Evolutionary conservation across 148 eudicot genomes (phyloP), one percentile per base, ranked within the genome.

Genomic region (Arctostaphylos glauca): DNA sequence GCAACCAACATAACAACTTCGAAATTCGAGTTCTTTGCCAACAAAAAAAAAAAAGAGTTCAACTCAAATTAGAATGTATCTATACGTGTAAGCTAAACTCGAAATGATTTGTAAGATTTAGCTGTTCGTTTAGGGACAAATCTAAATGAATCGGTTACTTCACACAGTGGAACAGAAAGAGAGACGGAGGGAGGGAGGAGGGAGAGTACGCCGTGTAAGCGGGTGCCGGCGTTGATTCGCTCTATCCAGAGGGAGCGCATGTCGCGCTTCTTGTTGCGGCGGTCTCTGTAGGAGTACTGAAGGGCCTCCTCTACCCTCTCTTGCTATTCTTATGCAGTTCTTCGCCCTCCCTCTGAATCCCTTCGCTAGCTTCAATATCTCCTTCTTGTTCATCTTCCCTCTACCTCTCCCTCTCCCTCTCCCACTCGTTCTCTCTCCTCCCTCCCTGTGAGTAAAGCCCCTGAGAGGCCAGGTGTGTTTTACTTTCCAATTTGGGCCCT

Each of bases 211-310:
- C 98, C 98, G 58, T 96, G 92, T 83, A 90, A 91, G 62, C 98
- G 95, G 70, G 94, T 56, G 81, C 97, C 98, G 60, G 98, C 98
- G 84, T 94, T 94, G 83, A 96, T 96, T 78, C 98, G 96, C 80
- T 95, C 95, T 56, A 95, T 94, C 98, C 98, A 94, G 59, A 95
- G 95, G 5, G 92, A 88, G 49, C 98, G 92, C 98, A 95, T 96
- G 58, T 96, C 98, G 4, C 98, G 96, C 94, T 96, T 96, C 92
- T 96, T 96, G 85, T 83, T 93, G 78, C 98, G 96, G 84, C 98
- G 97, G 66, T 96, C 98, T 81, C 98, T 85, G 84, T 96, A 96
- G 0, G 97, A 91, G 81, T 96, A 93, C 85, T 96, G 98, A 76
- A 94, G 97, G 0, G 98, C 98, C 79, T 96, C 94, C 86, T 95